Evolutionary conservation across 2,329 filamentous ascomycete genomes (phyloP).

Genomic region (Hymenoscyphus fraxineus): DNA sequence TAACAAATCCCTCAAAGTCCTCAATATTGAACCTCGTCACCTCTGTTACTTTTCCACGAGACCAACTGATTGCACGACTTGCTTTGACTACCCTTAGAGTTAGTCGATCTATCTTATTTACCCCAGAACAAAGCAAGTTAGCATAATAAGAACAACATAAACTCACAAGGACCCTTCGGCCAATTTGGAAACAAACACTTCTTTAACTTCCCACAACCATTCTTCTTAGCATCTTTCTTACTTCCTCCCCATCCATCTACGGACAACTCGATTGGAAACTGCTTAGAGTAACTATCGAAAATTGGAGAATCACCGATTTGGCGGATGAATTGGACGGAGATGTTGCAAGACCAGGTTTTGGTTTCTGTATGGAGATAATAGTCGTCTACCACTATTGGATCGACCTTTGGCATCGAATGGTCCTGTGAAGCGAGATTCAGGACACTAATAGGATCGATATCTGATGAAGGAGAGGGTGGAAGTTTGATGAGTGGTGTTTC

Average conservation of each 20-base stretch:
- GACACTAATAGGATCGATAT: neutral
- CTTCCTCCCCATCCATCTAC: neutral
- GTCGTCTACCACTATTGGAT: neutral
- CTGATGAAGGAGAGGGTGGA: neutral
- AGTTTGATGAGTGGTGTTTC: neutral
- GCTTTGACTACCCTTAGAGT: neutral
- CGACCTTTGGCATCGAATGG: neutral
- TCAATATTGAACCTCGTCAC: neutral
- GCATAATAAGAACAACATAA: too few relatives aligned
- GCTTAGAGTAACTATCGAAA: neutral
- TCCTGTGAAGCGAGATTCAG: neutral
- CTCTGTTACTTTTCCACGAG: neutral
- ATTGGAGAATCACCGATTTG: neutral
- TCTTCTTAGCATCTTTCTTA: neutral
- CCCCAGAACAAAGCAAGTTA: too few relatives aligned
- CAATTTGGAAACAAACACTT: neutral
- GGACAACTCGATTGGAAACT: neutral
- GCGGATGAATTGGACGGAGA: neutral
- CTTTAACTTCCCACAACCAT: neutral
- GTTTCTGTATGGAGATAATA: neutral
- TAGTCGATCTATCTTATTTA: neutral
- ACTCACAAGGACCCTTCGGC: neutral
- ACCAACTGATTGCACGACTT: neutral
- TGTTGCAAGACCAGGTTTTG: neutral
- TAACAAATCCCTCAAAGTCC: neutral